Evolutionary conservation across 306 rosid genomes (phyloP), one percentile per base, ranked within the genome.

Genomic region (Glycyrrhiza uralensis): DNA sequence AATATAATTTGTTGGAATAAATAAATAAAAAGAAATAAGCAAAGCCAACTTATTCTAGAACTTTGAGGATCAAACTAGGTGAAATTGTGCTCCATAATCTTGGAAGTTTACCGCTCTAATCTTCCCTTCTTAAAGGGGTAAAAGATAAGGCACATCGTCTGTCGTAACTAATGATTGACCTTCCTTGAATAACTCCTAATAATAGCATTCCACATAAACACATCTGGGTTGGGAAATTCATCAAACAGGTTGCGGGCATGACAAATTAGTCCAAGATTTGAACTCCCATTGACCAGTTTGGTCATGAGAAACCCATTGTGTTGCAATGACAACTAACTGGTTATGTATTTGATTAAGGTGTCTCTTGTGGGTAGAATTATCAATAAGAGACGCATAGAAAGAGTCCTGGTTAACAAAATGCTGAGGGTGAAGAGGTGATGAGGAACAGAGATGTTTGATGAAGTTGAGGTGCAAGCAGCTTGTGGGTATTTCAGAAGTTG

Each of bases 241-340:
- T 89, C 90, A 32, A 89, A 87, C 84, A 89, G 6, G 71, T 85
- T 82, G 2, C 89, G 85, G 32, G 96, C 92, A 73, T 89, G 82
- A 2, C 39, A n/a, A 70, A 82, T 49, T 2, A 51, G 66, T 17
- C 90, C 89, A 7, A 82, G 24, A 78, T 87, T 80, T 6, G 87
- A 78, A 36, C 81, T 20, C 3, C 45, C 18, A 54, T 82, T 87
- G 7, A 85, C 86, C 39, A 87, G 42, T 71, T 83, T 89, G 10
- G 87, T 78, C 13, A 82, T 72, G 39, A 87, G 74, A 71, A 83
- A 83, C 57, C 82, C 83, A 17, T 44, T 66, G 33, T 63, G 73
- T 24, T 56, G 84, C 76, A 84, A 63, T 18, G 5, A 76, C 76
- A 38, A 85, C 46, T 41, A 87, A 45, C 13, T 61, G 89, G 12